These are phyloP conservation scores for Hyaloperonospora arabidopsidis DNA, from an alignment of 352 stramenopile genomes.

Conservation along the genomic window DNA sequence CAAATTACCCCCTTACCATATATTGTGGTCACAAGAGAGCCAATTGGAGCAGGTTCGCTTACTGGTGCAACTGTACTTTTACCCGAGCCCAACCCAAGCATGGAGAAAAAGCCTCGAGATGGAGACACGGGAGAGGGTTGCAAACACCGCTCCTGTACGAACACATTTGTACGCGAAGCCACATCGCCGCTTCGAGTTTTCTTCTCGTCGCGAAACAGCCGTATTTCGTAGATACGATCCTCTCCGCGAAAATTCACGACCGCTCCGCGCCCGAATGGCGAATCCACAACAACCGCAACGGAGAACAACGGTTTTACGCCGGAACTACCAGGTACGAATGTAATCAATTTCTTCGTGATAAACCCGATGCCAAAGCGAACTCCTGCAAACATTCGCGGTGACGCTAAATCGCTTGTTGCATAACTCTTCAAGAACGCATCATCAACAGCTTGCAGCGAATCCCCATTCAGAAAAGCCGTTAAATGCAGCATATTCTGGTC, in stretches of 20 bases:
- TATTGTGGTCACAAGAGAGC: conserved; percentile 40
- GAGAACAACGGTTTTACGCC: conserved; percentile 44
- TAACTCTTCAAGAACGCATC: conserved; percentile 32
- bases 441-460: conserved; percentile 40
- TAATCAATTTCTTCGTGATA: conserved; percentile 74
- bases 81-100: conserved; percentile 36
- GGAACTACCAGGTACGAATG: conserved; percentile 49
- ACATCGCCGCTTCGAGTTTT: conserved; percentile 23
- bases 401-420: conserved; percentile 20
- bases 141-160: conserved; percentile 51
- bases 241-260: conserved; percentile 55
- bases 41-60: conserved; percentile 17
- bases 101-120: conserved; percentile 62
- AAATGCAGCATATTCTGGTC: conserved; percentile 35
- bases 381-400: conserved; percentile 63
- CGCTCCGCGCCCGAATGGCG: conserved; percentile 63
- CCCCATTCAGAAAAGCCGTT: conserved; percentile 38
- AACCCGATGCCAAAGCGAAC: conserved; percentile 67
- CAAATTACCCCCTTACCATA: conserved; percentile 56
- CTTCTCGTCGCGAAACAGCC: conserved; percentile 40
- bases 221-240: conserved; percentile 65
- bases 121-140: conserved; percentile 45
- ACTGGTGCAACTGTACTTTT: conserved; percentile 9
- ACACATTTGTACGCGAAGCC: conserved; percentile 23
- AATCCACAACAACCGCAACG: conserved; percentile 52